Evolutionary conservation across 345 rosid genomes (phyloP), one percentile per base, ranked within the genome.

Genomic region (Gossypium raimondii): DNA sequence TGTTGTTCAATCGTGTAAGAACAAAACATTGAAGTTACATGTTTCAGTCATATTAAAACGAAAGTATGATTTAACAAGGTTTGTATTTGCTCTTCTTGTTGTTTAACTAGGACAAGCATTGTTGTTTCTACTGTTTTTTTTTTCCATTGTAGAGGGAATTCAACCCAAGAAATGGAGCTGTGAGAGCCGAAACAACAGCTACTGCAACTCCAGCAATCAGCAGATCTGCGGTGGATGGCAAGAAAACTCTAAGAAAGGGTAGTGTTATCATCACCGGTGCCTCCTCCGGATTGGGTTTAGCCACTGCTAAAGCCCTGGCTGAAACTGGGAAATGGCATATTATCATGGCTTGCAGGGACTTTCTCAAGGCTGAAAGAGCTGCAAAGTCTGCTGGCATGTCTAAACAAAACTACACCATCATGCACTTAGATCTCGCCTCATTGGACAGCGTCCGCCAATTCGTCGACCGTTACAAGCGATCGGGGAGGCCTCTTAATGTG

Each of bases 381-480:
- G 99, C 98, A 2, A 93, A 83, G 74, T 84, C 98, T 0, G 87
- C 88, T 24, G 99, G 99, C 70, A 89, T 95, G 64, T 70, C 88
- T 3, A 91, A 93, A 72, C 96, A 89, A 63, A 88, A 84, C 86
- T 93, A 90, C 88, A 86, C 97, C 13, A 86, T 91, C 52, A 90
- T 95, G 94, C 98, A 95, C 80, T 86, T 93, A 76, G 99, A 95
- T 78, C 98, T 95, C 44, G 86, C 99, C 72, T 95, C 99, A 0
- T 83, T 95, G 2, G 96, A 93, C 74, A 95, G 98, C 16, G 98
- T 93, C 61, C 89, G 91, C 76, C 98, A 93, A 66, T 95, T 93
- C 43, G 97, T 91, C 2, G 89, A 89, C 20, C 86, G 72, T 79
- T 95, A 84, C 83, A 70, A 82, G 84, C 84, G 81, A 80, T 85